Conservation (phyloP, 1,139 yeast species). For the Pichia sp. region DNA sequence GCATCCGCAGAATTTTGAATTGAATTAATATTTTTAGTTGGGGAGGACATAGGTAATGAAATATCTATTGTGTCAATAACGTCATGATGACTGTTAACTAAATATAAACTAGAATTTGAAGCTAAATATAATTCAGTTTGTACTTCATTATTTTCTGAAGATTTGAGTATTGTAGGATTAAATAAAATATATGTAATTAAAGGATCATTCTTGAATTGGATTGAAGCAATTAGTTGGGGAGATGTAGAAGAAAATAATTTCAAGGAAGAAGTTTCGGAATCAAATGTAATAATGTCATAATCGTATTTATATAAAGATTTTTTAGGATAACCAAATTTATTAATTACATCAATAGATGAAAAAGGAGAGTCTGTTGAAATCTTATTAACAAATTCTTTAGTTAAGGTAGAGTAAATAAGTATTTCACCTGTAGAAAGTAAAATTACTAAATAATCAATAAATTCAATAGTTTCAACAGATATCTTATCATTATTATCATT, state of each 20-base stretch:
- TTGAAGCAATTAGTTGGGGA: constrained; percentile 16
- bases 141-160: neutral
- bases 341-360: constrained; percentile 11
- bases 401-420: constrained; percentile 38
- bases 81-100: constrained; percentile 16
- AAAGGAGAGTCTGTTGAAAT: constrained; percentile 30
- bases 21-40: neutral
- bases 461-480: constrained; percentile 1
- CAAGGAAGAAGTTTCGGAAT: constrained; percentile 19
- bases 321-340: constrained; percentile 3
- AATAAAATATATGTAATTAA: constrained; percentile 17
- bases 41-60: neutral
- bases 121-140: constrained; percentile 18
- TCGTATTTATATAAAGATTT: constrained; percentile 3
- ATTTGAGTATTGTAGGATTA: constrained; percentile 1
- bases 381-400: constrained; percentile 33
- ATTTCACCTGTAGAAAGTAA: constrained; percentile 36
- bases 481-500: neutral
- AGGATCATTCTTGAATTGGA: constrained; percentile 22
- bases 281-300: constrained; percentile 17
- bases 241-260: constrained; percentile 23
- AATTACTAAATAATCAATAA: constrained; percentile 32
- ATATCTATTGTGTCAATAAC: constrained; percentile 8
- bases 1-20: no score
- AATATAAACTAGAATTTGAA: constrained; percentile 19